Conservation (phyloP, 1,139 yeast genomes). For the Lodderomyces beijingensis region DNA sequence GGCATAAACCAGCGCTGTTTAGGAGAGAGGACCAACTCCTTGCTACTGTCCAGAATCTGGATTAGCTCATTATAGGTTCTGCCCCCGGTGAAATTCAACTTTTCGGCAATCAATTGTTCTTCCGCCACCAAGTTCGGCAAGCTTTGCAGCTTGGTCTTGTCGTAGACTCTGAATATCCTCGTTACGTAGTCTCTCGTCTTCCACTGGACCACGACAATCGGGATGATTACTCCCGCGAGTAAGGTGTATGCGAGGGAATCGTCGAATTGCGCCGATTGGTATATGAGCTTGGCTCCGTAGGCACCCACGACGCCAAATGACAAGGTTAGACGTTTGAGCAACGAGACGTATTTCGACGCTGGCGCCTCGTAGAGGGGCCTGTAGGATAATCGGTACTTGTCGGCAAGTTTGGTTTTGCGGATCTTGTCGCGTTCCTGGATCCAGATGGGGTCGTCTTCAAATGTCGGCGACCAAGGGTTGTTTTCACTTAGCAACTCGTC, state of each 20-base stretch:
- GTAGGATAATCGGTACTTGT: conserved; percentile 47
- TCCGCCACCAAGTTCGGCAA: conserved; percentile 54
- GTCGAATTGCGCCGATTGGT: conserved; percentile 54
- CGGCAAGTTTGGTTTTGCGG: conserved; percentile 30
- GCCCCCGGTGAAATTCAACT: conserved; percentile 63
- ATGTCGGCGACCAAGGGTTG: conserved; percentile 48
- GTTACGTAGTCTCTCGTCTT: conserved; percentile 67
- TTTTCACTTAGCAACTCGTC: conserved; percentile 41
- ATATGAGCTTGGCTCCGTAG: conserved; percentile 52
- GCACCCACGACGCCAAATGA: conserved; percentile 54
- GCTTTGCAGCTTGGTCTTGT: conserved; percentile 60
- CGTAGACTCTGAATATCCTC: conserved; percentile 66
- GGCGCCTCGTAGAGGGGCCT: conserved; percentile 56
- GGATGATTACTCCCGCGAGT: conserved; percentile 36
- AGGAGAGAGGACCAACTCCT: conserved; percentile 35
- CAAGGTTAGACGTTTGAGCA: conserved; percentile 49
- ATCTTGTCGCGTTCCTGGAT: conserved; percentile 22
- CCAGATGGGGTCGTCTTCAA: conserved; percentile 34
- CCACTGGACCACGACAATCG: conserved; percentile 50
- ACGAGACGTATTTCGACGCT: conserved; percentile 50
- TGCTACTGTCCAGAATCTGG: conserved; percentile 41
- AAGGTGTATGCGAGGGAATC: conserved; percentile 48
- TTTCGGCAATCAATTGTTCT: conserved; percentile 67
- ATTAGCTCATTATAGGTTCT: conserved; percentile 60
- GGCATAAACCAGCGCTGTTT: conserved; percentile 36